phyloP scores from a whole-genome alignment of 2,329 filamentous ascomycete species.

The Orbilia brochopaga region DNA sequence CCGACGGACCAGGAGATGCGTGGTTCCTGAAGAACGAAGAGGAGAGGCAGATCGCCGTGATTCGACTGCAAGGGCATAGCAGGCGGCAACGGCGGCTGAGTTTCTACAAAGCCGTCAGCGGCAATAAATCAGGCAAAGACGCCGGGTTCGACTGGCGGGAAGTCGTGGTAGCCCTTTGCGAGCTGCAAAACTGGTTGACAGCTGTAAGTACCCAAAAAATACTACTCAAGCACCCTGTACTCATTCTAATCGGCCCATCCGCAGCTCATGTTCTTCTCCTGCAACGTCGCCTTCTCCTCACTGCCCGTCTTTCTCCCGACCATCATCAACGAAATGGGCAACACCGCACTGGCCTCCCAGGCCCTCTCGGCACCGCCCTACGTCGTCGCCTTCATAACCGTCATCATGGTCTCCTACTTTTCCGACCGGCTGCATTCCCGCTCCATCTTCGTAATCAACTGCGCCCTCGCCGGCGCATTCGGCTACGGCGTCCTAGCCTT shows the following conservation, averaged over 20 bases:
- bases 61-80: conserved; percentile 60
- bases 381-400: conserved; percentile 70
- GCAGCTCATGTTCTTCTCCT: conserved; percentile 66
- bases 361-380: conserved; percentile 75
- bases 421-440: conserved; percentile 72
- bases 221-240: background rate
- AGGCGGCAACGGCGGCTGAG: conserved; percentile 50
- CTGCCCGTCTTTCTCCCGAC: conserved; percentile 70
- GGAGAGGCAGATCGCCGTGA: conserved; percentile 66
- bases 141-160: conserved; percentile 60
- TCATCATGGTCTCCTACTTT: conserved; percentile 67
- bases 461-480: conserved; percentile 66
- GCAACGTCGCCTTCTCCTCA: conserved; percentile 70
- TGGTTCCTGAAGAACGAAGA: conserved; percentile 63
- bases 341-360: conserved; percentile 70
- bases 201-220: conserved; percentile 43
- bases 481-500: conserved; percentile 72
- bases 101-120: conserved; percentile 37
- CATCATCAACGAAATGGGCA: conserved; percentile 71
- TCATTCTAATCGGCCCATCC: background rate
- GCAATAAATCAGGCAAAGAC: conserved; percentile 35
- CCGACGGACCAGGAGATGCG: conserved; percentile 64
- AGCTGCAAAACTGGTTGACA: conserved; percentile 59
- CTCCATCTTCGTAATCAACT: conserved; percentile 65
- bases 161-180: conserved; percentile 61